Evolutionary conservation across 805 yeast species (phyloP), one percentile per base, ranked within the genome.

Genomic region (Huiozyma sinensis): DNA sequence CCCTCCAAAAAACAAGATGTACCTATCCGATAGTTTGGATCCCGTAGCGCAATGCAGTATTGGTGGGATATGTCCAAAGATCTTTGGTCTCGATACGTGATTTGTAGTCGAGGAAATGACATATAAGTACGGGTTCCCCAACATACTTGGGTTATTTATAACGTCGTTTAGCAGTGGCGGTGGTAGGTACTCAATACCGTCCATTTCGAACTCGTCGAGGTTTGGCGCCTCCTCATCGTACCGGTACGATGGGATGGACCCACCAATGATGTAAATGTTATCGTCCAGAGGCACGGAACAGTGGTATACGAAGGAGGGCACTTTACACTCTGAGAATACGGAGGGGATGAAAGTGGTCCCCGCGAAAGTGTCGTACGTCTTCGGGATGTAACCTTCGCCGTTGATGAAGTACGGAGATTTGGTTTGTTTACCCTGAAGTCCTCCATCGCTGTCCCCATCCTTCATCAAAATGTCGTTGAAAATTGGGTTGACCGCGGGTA

Each of bases 1-100:
- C 0, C 92, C 94, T 6, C 90, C 94, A 54, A 75, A 81, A 48
- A 71, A 70, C 50, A 81, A 70, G n/a, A 77, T 68, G 50, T 79
- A 79, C 33, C 76, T 60, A 13, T 70, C 65, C 3, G 83, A 72
- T 5, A 83, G 61, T 44, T 60, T 68, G 6, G 75, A 66, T 6
- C 74, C 70, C 7, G 67, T 52, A 55, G 77, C 64, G 42, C 76
- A 70, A 36, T 74, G 53, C 12, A 81, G 54, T 4, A 79, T 71
- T 5, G 75, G 72, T 0, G 88, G 87, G 6, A 66, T 52, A 40
- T 67, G 68, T 5, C 73, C 75, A 3, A 47, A 41, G 5, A 60
- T 32, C 45, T 51, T 32, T 55, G 67, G 60, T 60, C 54, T 57
- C 5, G 50, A 48, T 2, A 71, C 45, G 6, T 68, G 60, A 43